Evolutionary conservation across 2,329 filamentous ascomycete species (phyloP).

Genomic region (Hirsutella rhossiliensis): DNA sequence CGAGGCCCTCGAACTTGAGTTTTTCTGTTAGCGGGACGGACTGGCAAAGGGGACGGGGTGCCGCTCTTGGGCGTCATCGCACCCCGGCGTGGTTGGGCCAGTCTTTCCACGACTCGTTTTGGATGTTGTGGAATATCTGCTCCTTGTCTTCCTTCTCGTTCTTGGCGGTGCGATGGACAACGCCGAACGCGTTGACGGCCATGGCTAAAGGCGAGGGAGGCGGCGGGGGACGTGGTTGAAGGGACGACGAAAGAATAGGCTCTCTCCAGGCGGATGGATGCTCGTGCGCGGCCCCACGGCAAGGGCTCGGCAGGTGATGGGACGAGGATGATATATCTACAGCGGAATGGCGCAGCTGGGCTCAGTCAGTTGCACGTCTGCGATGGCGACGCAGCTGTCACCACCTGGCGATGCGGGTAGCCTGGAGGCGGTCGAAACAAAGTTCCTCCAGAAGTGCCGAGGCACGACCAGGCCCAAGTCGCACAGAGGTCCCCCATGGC

Average conservation of each 20-base stretch:
- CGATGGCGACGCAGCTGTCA: background rate
- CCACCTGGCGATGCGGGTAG: background rate
- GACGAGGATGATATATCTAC: background rate
- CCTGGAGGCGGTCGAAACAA: background rate
- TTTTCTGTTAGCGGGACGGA: background rate
- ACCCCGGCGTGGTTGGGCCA: constrained; percentile 39
- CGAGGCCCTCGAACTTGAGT: constrained; percentile 52
- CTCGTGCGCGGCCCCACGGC: background rate
- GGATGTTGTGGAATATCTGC: constrained; percentile 13
- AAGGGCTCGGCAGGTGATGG: background rate
- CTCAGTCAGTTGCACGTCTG: too few species aligned
- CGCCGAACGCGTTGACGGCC: background rate
- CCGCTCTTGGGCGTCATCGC: constrained; percentile 5
- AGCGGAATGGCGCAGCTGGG: background rate
- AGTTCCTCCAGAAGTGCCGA: background rate
- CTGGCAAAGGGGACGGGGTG: background rate
- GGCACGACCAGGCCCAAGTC: background rate
- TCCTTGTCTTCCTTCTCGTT: constrained; percentile 14
- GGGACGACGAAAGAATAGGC: background rate
- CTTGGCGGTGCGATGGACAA: constrained; percentile 10
- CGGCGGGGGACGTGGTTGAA: background rate
- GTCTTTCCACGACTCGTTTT: constrained; percentile 21
- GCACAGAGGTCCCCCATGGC: background rate
- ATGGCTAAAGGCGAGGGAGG: background rate
- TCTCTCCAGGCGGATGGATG: background rate